Conservation (phyloP, 768 basidiomycete genomes). For the Asterophora parasitica region DNA sequence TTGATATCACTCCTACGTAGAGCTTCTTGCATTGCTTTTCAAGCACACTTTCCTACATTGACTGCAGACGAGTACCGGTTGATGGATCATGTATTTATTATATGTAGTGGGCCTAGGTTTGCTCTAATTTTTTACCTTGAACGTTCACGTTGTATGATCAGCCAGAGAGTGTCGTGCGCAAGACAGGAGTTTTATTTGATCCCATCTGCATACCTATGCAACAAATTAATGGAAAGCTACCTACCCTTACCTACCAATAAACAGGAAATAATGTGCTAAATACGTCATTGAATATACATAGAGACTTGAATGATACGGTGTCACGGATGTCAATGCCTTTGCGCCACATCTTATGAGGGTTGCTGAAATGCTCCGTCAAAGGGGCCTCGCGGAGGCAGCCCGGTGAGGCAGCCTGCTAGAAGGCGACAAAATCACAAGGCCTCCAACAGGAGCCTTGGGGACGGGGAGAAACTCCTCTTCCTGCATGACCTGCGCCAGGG, state of each 20-base stretch:
- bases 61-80: neutral
- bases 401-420: neutral
- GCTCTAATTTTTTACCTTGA: neutral
- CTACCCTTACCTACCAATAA: too few relatives aligned
- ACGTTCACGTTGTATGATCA: neutral
- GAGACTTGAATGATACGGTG: too few relatives aligned
- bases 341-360: too few relatives aligned
- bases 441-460: neutral
- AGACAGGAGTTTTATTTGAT: too few relatives aligned
- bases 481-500: neutral
- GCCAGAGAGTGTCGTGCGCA: too few relatives aligned
- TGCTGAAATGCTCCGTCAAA: neutral
- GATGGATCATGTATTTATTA: constrained; percentile 2
- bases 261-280: too few relatives aligned
- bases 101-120: constrained; percentile 7
- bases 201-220: too few relatives aligned
- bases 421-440: neutral
- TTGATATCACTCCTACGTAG: neutral
- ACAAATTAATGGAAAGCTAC: too few relatives aligned
- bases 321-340: too few relatives aligned
- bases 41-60: neutral
- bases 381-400: neutral
- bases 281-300: too few relatives aligned
- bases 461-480: neutral
- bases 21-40: neutral